Percentiles rank a stretch among this genome's conserved stretches.
Evolutionary conservation across 2,329 filamentous ascomycete genomes (phyloP).

Genomic region (Fusarium sp.): DNA sequence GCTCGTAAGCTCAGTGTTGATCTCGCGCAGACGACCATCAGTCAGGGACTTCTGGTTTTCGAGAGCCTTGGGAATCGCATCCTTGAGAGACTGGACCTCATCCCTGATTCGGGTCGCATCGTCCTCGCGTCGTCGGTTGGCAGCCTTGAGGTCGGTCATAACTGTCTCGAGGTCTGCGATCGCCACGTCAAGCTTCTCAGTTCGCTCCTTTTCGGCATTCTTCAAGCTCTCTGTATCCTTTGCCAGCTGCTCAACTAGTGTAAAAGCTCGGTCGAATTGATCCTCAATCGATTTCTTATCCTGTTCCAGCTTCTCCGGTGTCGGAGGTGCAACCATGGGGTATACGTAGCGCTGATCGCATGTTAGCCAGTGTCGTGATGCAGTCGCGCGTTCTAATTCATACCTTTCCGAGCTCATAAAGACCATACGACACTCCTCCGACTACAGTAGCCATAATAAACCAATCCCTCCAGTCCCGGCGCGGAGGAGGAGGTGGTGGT

Average conservation of each 20-base stretch:
- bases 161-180: slow-evolving; percentile 87
- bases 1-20: slow-evolving; percentile 89
- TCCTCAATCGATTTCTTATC: slow-evolving; percentile 95
- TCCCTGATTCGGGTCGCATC: slow-evolving; percentile 88
- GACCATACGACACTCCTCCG: slow-evolving; percentile 86
- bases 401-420: slow-evolving; percentile 90
- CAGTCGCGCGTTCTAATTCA: slow-evolving; percentile 9
- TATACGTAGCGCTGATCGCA: slow-evolving; percentile 80
- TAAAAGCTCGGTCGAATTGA: slow-evolving; percentile 91
- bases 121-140: slow-evolving; percentile 84
- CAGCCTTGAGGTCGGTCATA: slow-evolving; percentile 81
- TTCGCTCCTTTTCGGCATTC: slow-evolving; percentile 83
- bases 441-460: slow-evolving; percentile 99
- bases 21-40: slow-evolving; percentile 83
- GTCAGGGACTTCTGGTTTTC: slow-evolving; percentile 87
- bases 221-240: slow-evolving; percentile 92
- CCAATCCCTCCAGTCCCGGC: slow-evolving; percentile 96
- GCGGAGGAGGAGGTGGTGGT: slow-evolving; percentile 70
- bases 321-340: slow-evolving; percentile 91
- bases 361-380: slow-evolving; percentile 22
- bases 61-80: slow-evolving; percentile 87
- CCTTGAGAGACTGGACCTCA: slow-evolving; percentile 84
- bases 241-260: slow-evolving; percentile 88
- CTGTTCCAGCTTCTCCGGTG: slow-evolving; percentile 90
- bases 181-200: slow-evolving; percentile 82